Evolutionary conservation across 768 basidiomycete species (phyloP).

Genomic region (Tricholoma flavovirens): DNA sequence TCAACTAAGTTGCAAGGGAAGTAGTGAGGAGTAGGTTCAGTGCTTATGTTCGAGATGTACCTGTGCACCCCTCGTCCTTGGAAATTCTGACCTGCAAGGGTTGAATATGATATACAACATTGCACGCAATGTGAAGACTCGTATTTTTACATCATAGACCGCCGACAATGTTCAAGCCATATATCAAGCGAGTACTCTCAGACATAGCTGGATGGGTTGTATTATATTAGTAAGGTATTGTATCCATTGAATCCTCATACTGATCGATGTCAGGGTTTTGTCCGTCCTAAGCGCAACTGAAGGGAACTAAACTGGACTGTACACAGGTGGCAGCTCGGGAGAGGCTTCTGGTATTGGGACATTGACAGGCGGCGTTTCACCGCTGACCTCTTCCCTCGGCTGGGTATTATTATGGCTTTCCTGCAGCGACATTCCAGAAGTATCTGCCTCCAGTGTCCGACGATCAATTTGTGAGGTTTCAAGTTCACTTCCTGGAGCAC

Average conservation of each 20-base stretch:
- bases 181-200: too few relatives aligned
- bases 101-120: too few relatives aligned
- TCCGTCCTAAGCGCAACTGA: background rate
- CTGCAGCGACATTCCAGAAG: background rate
- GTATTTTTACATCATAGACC: too few relatives aligned
- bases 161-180: too few relatives aligned
- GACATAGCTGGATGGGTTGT: background rate
- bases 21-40: too few relatives aligned
- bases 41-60: too few relatives aligned
- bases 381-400: background rate
- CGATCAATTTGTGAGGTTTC: background rate
- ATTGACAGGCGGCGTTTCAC: background rate
- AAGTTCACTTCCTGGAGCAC: background rate
- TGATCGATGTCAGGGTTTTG: background rate
- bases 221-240: background rate
- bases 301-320: conserved; percentile 19
- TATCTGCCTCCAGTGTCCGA: background rate
- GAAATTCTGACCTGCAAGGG: too few relatives aligned
- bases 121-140: too few relatives aligned
- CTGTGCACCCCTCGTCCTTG: too few relatives aligned
- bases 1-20: too few relatives aligned
- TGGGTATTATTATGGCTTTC: background rate
- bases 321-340: conserved; percentile 28
- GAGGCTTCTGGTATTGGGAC: background rate
- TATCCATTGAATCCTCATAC: too few relatives aligned